These are phyloP conservation scores for Silene conica DNA, from an alignment of 148 eudicot species.

Conservation along the genomic window DNA sequence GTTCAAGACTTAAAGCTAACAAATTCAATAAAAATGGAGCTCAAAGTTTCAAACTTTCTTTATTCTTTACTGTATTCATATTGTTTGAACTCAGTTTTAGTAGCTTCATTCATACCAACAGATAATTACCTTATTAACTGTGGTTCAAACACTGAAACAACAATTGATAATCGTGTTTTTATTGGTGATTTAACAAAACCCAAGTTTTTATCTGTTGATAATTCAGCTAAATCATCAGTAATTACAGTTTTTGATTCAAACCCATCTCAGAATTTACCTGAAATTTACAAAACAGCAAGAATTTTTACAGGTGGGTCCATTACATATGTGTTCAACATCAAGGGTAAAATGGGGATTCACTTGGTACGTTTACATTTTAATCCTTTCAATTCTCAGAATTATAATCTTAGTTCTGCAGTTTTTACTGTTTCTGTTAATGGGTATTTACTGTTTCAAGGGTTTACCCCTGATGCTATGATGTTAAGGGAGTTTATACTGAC, in stretches of 20 bases:
- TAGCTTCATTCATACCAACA: conserved; percentile 16
- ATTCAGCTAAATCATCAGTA: conserved; percentile 38
- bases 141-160: conserved; percentile 47
- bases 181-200: conserved; percentile 46
- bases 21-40: conserved; percentile 6
- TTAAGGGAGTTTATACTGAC: conserved; percentile 62
- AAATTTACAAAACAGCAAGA: conserved; percentile 59
- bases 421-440: conserved; percentile 71
- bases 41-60: conserved; percentile 5
- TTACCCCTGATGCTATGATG: conserved; percentile 25
- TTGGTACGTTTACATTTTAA: conserved; percentile 78
- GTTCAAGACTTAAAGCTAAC: background rate
- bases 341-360: conserved; percentile 44
- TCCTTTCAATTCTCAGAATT: conserved; percentile 49
- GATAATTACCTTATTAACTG: conserved; percentile 69
- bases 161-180: conserved; percentile 44
- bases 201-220: conserved; percentile 28
- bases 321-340: conserved; percentile 43
- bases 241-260: conserved; percentile 38
- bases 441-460: conserved; percentile 43
- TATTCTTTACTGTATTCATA: conserved; percentile 6
- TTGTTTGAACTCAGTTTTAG: background rate
- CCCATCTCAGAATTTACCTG: conserved; percentile 37
- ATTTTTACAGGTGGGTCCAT: conserved; percentile 44
- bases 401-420: conserved; percentile 43